A percentile compares a stretch with the other conserved stretches of the same genome.
Evolutionary conservation across 129 eudicot species (phyloP).

Genomic region (Centrapalus pauciflorus): DNA sequence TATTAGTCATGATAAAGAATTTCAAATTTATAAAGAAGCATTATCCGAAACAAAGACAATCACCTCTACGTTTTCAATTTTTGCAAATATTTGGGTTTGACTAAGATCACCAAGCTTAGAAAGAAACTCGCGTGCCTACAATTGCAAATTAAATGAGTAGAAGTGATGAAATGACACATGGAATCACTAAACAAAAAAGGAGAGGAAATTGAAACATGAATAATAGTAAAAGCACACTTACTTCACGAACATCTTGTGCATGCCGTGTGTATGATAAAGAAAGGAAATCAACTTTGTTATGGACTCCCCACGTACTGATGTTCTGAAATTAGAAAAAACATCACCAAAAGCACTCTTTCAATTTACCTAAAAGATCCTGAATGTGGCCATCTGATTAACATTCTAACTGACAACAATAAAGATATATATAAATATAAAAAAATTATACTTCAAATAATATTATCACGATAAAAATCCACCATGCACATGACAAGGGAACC

Average conservation of each 20-base stretch:
- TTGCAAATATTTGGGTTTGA: slow-evolving; percentile 92
- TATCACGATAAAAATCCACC: neutral
- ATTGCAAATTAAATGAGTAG: slow-evolving; percentile 12
- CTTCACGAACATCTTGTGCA: slow-evolving; percentile 88
- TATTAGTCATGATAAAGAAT: neutral
- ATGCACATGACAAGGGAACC: neutral
- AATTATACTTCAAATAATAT: neutral
- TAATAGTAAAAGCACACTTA: slow-evolving; percentile 25
- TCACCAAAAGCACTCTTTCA: neutral
- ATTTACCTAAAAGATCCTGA: neutral
- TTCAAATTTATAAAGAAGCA: neutral
- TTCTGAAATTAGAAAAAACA: slow-evolving; percentile 32
- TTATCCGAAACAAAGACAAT: slow-evolving; percentile 5
- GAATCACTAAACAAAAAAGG: neutral
- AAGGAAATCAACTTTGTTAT: slow-evolving; percentile 85
- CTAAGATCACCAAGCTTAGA: slow-evolving; percentile 79
- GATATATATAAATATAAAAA: neutral
- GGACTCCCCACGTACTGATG: slow-evolving; percentile 87
- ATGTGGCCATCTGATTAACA: neutral
- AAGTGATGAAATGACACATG: neutral
- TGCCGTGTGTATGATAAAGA: slow-evolving; percentile 82
- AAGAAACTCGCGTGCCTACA: slow-evolving; percentile 82
- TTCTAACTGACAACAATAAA: neutral
- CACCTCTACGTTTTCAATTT: slow-evolving; percentile 89
- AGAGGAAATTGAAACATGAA: neutral